Conservation (phyloP, 1,284 basidiomycete genomes). For the Ceratobasidium papillatum region DNA sequence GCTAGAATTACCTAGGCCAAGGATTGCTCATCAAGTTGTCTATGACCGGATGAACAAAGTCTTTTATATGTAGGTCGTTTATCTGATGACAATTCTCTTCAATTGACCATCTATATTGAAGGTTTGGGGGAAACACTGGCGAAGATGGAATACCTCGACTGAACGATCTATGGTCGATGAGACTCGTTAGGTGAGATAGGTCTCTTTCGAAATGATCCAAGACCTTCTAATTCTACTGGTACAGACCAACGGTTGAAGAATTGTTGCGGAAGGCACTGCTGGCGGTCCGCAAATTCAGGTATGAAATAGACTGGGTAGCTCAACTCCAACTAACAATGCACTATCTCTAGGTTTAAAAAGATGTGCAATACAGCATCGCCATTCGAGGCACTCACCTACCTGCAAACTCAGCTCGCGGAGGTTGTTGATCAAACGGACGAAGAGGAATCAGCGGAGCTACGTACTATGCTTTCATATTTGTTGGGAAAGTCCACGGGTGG, state of each 20-base stretch:
- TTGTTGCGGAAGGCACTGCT: slow-evolving; percentile 40
- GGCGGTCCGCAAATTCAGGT: slow-evolving; percentile 38
- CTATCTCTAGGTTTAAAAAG: slow-evolving; percentile 69
- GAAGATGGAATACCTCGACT: slow-evolving; percentile 54
- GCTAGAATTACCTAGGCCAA: slow-evolving; percentile 57
- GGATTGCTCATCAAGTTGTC: slow-evolving; percentile 79
- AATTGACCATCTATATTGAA: not conserved
- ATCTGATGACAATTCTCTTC: slow-evolving; percentile 55
- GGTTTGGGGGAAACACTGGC: slow-evolving; percentile 43
- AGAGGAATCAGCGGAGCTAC: slow-evolving; percentile 68
- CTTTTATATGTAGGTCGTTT: slow-evolving; percentile 35
- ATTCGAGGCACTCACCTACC: slow-evolving; percentile 72
- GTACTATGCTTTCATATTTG: slow-evolving; percentile 71
- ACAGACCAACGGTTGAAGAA: slow-evolving; percentile 40
- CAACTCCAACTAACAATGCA: not conserved
- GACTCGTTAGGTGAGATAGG: slow-evolving; percentile 63
- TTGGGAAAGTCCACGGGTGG: slow-evolving; percentile 50
- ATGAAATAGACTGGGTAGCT: not conserved
- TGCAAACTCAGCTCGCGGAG: slow-evolving; percentile 71
- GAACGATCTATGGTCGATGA: slow-evolving; percentile 81
- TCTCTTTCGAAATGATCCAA: not conserved
- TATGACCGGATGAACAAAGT: slow-evolving; percentile 53
- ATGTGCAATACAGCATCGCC: slow-evolving; percentile 72
- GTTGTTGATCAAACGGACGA: slow-evolving; percentile 73
- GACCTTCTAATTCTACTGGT: not conserved